Conservation (phyloP, 75 land plant species). For the Adiantum capillusveneris region DNA sequence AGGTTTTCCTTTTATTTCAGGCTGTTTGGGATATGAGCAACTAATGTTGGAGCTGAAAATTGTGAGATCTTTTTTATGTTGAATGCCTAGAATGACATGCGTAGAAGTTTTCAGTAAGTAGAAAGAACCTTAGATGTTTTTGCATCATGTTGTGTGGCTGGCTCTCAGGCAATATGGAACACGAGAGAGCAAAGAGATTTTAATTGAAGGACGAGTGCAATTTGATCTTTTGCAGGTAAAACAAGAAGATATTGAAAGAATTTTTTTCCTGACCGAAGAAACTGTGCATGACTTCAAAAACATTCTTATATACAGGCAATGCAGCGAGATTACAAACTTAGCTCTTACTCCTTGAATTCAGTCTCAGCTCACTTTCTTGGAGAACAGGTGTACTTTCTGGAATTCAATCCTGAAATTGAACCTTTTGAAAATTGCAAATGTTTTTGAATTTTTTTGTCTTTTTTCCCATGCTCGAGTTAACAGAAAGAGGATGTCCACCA, state of each 20-base stretch:
- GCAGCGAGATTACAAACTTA: conserved; percentile 97
- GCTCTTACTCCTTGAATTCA: conserved; percentile 95
- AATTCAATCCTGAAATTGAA: not conserved
- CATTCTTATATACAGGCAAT: conserved; percentile 59
- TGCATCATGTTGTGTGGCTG: no score
- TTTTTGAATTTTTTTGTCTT: not conserved
- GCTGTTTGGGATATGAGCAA: no score
- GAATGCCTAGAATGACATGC: no score
- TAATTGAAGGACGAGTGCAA: conserved; percentile 94
- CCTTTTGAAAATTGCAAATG: not conserved
- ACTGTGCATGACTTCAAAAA: conserved; percentile 1
- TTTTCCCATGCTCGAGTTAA: conserved; percentile 9
- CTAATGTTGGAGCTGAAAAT: no score
- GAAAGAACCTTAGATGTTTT: no score
- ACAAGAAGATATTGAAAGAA: not conserved
- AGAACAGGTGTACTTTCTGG: conserved; percentile 61
- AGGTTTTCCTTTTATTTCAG: conserved; percentile 39
- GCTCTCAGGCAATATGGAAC: conserved; percentile 87
- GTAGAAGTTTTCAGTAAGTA: no score
- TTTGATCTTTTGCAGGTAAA: conserved; percentile 95
- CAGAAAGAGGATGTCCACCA: conserved; percentile 99
- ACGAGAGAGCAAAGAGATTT: conserved; percentile 90
- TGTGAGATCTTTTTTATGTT: no score
- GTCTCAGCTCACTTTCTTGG: conserved; percentile 97
- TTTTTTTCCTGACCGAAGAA: not conserved